Percentiles rank a stretch among this genome's conserved stretches.
phyloP scores from a whole-genome alignment of 2,329 filamentous ascomycete genomes.

The Peltaster fructicola region DNA sequence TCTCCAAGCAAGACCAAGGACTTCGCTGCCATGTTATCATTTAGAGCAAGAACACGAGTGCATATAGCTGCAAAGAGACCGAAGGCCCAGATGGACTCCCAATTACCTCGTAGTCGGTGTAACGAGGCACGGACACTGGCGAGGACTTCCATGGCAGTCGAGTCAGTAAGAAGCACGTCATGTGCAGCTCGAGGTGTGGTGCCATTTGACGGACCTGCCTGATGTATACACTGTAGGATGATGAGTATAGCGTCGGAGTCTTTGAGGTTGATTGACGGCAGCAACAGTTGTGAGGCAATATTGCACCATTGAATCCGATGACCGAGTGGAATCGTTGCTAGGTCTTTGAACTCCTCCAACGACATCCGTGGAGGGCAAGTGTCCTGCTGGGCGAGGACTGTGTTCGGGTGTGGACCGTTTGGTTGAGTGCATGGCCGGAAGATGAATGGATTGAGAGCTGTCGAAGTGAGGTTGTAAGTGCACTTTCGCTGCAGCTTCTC shows the following conservation, averaged over 20 bases:
- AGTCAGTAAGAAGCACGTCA: too few species aligned
- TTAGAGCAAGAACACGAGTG: constrained; percentile 10
- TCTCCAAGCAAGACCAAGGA: constrained; percentile 17
- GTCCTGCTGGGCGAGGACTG: constrained; percentile 28
- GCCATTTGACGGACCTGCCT: constrained; percentile 34
- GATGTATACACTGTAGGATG: constrained; percentile 34
- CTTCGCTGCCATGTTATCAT: not conserved
- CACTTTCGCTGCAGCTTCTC: constrained; percentile 13
- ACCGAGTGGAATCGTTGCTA: constrained; percentile 31
- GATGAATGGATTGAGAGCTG: constrained; percentile 16
- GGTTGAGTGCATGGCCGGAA: constrained; percentile 4
- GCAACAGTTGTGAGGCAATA: constrained; percentile 33
- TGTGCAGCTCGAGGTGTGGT: constrained; percentile 30
- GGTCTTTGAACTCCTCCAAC: constrained; percentile 36
- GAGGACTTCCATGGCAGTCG: too few species aligned
- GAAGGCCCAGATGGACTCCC: constrained; percentile 13
- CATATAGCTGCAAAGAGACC: constrained; percentile 9
- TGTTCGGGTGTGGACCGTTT: constrained; percentile 8
- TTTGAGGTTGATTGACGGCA: constrained; percentile 42
- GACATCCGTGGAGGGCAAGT: constrained; percentile 31
- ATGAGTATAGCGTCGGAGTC: constrained; percentile 32
- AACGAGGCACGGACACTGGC: too few species aligned
- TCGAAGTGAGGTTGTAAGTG: constrained; percentile 23
- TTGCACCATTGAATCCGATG: constrained; percentile 29
- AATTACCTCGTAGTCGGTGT: too few species aligned